Evolutionary conservation across 208 protist species (phyloP), one percentile per base, ranked within the genome.

Genomic region (Trypanosoma rangeli): DNA sequence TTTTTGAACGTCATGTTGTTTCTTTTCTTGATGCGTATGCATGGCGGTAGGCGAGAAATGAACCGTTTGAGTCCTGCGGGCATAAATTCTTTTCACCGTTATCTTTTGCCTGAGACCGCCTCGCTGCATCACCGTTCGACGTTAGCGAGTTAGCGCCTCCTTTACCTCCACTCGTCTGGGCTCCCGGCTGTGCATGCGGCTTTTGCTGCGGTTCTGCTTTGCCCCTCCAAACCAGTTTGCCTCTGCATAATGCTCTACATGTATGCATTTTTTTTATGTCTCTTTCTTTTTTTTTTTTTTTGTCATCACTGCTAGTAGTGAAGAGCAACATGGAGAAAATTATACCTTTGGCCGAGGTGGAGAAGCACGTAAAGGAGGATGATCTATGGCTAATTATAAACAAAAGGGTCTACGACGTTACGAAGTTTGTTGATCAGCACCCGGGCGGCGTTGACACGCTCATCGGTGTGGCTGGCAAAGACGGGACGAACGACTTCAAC

Each of bases 371-470:
- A 8, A 81, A 76, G 3, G 83, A 92, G 64, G 64, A 83, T 9
- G 84, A 93, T 60, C 55, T 92, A 33, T 97, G 90, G 90, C 80
- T 97, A 37, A 82, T 93, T 57, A 86, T 91, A 53, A 74, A 97
- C 65, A 79, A 80, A 54, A 95, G 94, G 68, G 90, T 97, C 12
- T 96, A 94, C 63, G 80, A 94, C 42, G 75, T 97, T 28, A 93
- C 84, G 18, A 82, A 83, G 57, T 98, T 96, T 64, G 78, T 92
- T 48, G 83, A 94, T 66, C 66, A 85, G 58, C 93, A 98, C 76
- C 92, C 95, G n/a, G 95, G 95, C 44, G 92, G 93, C 54, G 76
- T 82, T 12, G 92, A 94, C 68, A 90, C 90, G 1, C 85, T 98
- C 13, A 70, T 93, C 10, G 84, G 86, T 33, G 81, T 92, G 26